A percentile compares a stretch with the other conserved stretches of the same genome.
Evolutionary conservation across 75 land plant species (phyloP).

Genomic region (Sequoiadendron giganteum): DNA sequence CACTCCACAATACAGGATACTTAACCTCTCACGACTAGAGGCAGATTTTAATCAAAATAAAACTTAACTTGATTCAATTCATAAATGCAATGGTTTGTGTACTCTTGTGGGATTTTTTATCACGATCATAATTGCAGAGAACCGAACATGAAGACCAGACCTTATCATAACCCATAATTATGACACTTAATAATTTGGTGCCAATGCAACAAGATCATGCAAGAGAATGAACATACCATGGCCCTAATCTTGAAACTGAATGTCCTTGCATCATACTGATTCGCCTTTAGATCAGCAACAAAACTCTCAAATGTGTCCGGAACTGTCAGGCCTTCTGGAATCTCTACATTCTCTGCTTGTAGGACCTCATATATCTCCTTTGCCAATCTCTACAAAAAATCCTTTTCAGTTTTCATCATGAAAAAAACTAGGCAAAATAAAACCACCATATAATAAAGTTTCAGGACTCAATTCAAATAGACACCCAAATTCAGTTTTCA

Average conservation of each 20-base stretch:
- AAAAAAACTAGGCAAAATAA: not conserved
- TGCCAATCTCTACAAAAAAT: constrained; percentile 4
- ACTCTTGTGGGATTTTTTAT: not conserved
- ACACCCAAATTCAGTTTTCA: not conserved
- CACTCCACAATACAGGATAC: not conserved
- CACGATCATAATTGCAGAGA: not conserved
- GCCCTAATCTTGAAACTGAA: constrained; percentile 8
- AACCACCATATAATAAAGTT: not conserved
- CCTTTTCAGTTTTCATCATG: not conserved
- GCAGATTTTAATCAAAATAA: not conserved
- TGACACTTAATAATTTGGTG: not conserved
- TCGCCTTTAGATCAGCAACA: constrained; percentile 7
- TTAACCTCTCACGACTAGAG: not conserved
- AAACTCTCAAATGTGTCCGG: constrained; percentile 6
- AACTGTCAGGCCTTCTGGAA: not conserved
- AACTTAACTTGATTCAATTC: not conserved
- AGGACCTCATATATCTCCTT: constrained; percentile 82
- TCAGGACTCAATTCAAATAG: not conserved
- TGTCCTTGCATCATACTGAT: constrained; percentile 11
- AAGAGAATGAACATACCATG: constrained; percentile 5
- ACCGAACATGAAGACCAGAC: not conserved
- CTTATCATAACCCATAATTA: not conserved
- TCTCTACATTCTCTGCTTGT: constrained; percentile 44
- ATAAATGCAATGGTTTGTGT: not conserved
- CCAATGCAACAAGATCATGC: not conserved